These are phyloP conservation scores for Petunia axillaris DNA, from an alignment of 257 asterid genomes.

Conservation along the genomic window DNA sequence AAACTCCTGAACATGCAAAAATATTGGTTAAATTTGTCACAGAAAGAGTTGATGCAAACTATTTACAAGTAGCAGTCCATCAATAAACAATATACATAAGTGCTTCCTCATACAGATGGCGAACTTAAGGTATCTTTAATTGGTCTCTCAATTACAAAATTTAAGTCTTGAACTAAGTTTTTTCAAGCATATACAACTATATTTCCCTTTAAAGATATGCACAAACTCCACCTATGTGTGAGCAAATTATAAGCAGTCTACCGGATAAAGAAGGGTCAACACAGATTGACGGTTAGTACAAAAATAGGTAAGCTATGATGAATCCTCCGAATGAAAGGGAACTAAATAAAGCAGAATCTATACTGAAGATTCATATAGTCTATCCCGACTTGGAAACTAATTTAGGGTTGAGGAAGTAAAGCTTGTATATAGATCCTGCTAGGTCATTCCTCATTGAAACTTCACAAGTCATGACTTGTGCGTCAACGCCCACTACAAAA, in stretches of 20 bases:
- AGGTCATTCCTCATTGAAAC: not conserved
- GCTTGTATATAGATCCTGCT: no score
- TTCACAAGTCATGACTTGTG: not conserved
- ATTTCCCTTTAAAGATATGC: not conserved
- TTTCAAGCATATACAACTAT: not conserved
- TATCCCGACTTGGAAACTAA: no score
- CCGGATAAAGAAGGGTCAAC: not conserved
- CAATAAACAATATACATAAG: not conserved
- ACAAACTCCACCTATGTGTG: not conserved
- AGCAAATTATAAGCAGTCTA: not conserved
- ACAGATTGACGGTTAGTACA: not conserved
- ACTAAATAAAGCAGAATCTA: not conserved
- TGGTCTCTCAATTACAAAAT: constrained; percentile 8
- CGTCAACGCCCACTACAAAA: not conserved
- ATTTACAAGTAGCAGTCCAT: not conserved
- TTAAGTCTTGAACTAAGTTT: not conserved
- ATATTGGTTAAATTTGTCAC: not conserved
- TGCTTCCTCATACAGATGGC: not conserved
- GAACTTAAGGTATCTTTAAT: not conserved
- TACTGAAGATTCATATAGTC: not conserved
- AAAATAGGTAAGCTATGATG: not conserved
- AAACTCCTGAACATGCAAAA: constrained; percentile 68
- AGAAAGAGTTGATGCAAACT: not conserved
- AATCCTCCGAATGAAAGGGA: not conserved
- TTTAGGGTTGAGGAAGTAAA: no score